A percentile compares a stretch with the other conserved stretches of the same genome.
Evolutionary conservation across 2,329 filamentous ascomycete genomes (phyloP).

Genomic region (Pseudopyrenochaeta lycopersici): DNA sequence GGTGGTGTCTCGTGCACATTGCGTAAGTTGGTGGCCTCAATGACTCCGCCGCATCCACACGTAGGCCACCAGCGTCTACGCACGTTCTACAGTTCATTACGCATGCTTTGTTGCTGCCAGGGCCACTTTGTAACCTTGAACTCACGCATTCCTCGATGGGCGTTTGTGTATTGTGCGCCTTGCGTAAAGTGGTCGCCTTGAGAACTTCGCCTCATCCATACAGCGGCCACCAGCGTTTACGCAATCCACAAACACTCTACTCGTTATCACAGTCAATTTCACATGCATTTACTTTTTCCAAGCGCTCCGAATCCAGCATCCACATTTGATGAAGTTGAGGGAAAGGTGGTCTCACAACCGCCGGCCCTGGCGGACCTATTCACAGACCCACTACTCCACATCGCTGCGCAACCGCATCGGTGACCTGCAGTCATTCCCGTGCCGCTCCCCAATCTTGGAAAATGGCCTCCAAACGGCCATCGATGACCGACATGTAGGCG

Average conservation of each 20-base stretch:
- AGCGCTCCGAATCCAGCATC: not conserved
- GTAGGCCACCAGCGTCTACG: conserved; percentile 15
- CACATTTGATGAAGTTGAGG: too few relatives aligned
- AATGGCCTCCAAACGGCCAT: not conserved
- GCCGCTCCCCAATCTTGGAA: conserved; percentile 11
- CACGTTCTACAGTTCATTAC: not conserved
- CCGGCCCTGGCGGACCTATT: not conserved
- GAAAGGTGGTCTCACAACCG: conserved; percentile 6
- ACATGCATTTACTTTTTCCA: not conserved
- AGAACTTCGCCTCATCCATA: conserved; percentile 1
- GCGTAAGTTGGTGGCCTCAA: not conserved
- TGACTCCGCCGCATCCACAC: not conserved
- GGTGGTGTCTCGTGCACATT: not conserved
- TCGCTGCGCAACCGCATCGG: conserved; percentile 7
- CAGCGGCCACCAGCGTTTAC: conserved; percentile 15
- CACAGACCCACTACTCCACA: not conserved
- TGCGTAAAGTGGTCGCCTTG: not conserved
- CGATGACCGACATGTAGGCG: conserved; percentile 4
- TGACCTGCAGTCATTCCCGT: conserved; percentile 17
- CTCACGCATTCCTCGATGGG: not conserved
- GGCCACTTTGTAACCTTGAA: not conserved
- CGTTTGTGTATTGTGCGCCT: too few relatives aligned
- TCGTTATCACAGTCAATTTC: not conserved
- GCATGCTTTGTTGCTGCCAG: not conserved
- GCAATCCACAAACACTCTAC: not conserved